Evolutionary conservation across 2,329 filamentous ascomycete genomes (phyloP).

Genomic region (Aspergillus glaucus): DNA sequence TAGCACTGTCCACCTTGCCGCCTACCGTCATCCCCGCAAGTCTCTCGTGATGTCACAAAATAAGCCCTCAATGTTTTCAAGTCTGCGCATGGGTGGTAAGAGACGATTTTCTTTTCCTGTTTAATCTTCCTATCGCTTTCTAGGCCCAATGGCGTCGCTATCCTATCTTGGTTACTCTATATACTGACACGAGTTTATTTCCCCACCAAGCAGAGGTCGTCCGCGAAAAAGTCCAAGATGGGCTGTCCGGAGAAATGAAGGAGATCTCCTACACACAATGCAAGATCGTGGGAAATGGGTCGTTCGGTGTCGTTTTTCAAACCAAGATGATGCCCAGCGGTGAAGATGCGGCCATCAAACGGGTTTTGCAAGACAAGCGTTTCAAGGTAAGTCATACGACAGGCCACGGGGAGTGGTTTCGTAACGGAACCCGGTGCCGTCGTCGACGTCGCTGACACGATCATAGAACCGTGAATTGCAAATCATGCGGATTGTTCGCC

Average conservation of each 20-base stretch:
- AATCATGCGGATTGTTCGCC: slow-evolving; percentile 98
- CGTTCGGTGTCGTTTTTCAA: slow-evolving; percentile 97
- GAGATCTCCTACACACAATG: slow-evolving; percentile 98
- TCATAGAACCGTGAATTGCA: slow-evolving; percentile 92
- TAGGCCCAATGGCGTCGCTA: background rate
- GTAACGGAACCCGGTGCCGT: background rate
- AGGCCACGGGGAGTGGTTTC: background rate
- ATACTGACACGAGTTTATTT: slow-evolving; percentile 1
- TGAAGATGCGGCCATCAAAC: slow-evolving; percentile 98
- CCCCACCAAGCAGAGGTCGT: slow-evolving; percentile 67
- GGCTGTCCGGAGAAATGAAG: slow-evolving; percentile 89
- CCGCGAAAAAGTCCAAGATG: slow-evolving; percentile 98
- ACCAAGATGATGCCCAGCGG: slow-evolving; percentile 97
- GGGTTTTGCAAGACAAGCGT: slow-evolving; percentile 96
- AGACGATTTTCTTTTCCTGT: background rate
- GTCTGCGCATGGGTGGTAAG: slow-evolving; percentile 96
- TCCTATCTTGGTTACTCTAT: background rate
- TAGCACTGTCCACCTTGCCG: slow-evolving; percentile 23
- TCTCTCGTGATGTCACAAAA: slow-evolving; percentile 71
- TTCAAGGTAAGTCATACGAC: slow-evolving; percentile 71
- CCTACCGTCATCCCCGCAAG: slow-evolving; percentile 16
- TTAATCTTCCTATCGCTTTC: slow-evolving; percentile 16
- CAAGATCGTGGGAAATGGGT: slow-evolving; percentile 99
- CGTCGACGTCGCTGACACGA: slow-evolving; percentile 23
- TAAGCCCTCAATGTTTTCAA: slow-evolving; percentile 80